Base-by-base conservation (phyloP, 805 yeast species). In the Candida lessepsii region DNA sequence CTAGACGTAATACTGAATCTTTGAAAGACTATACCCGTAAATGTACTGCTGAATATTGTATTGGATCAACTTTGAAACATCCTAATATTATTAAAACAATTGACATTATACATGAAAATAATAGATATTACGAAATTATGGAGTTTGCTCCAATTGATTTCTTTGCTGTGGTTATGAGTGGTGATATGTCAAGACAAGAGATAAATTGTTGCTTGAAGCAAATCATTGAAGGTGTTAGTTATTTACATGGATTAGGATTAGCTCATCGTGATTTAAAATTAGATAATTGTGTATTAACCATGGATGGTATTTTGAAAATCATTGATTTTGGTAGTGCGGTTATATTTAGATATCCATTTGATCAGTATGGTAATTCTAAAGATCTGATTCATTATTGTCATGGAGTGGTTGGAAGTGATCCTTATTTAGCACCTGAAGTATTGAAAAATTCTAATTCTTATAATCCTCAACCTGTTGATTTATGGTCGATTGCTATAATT, bases 321-420 rank as follows among this genome's bases (percentile, higher is more conserved):
- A 90, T 90, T 51, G 97, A 90, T 63, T 90, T 90, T 58, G 97
- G 97, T 7, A 83, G 95, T 3, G 91, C 96, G 1, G 96, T 86
- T 18, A 95, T 90, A 5, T 90, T 85, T 63, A 81, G 84, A 35
- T 89, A 89, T 59, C 96, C 97, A 1, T 86, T 85, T 54, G 79
- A 67, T 46, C 71, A 66, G 41, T 57, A 61, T 42, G 67, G 68
- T 17, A 55, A 57, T 40, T 51, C 58, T 80, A 42, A 83, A 74
- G 63, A 60, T 31, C 41, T 47, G 25, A 87, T 64, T 90, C 97
- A 21, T 84, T 85, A 60, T 67, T 89, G 59, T 21, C 87, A 79
- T 53, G 93, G 93, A 5, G 75, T 86, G 42, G 90, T 85, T 42
- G 95, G 95, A 9, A 80, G 88, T 19, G 95, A 86, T 61, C 95